Base-by-base conservation (phyloP, 208 protist genomes). In the Porcisia deanei region DNA sequence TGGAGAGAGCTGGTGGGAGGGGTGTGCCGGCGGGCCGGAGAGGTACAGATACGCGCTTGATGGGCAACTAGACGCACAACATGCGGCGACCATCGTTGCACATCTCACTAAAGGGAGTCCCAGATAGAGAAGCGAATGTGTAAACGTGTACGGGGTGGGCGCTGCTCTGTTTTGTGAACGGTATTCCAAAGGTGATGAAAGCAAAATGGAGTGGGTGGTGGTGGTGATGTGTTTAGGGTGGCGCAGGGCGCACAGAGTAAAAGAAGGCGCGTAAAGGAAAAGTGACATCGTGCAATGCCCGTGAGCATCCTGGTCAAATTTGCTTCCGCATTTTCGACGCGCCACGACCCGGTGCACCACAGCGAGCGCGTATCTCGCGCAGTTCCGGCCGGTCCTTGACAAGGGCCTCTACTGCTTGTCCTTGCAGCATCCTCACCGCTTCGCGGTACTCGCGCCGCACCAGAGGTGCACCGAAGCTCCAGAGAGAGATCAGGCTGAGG, bases 341-440 rank as follows among this genome's bases (percentile, higher is more conserved):
- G 53, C 75, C 49, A 47, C 34, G 34, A 60, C n/a, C 66, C 12
- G 30, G 45, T 22, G 66, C 45, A 61, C 16, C 47, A 54, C 34
- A 8, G 54, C 71, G 71, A 47, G 77, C 65, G 1, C 47, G 77
- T 20, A 88, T 74, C 34, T 81, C 73, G 7, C 52, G 55, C 76
- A 83, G 49, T 54, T 88, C 81, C 3, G 73, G 73, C 25, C 86
- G 86, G 54, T 90, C 83, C 59, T 83, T 83, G 72, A 79, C 87
- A 34, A 90, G 65, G 1, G 76, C 76, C 25, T 77, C 37, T 53
- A 77, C 49, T 0, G 81, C 85, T 75, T 90, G 83, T 2, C 75
- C 67, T 43, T 81, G 63, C 41, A 90, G 58, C 43, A 88, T 76
- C 12, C 63, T 66, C 65, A 83, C 76, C 41, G 82, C 68, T 20